A percentile compares a stretch with the other conserved stretches of the same genome.
Conservation (phyloP, 2,329 filamentous ascomycete genomes). For the Fusarium metavorans region DNA sequence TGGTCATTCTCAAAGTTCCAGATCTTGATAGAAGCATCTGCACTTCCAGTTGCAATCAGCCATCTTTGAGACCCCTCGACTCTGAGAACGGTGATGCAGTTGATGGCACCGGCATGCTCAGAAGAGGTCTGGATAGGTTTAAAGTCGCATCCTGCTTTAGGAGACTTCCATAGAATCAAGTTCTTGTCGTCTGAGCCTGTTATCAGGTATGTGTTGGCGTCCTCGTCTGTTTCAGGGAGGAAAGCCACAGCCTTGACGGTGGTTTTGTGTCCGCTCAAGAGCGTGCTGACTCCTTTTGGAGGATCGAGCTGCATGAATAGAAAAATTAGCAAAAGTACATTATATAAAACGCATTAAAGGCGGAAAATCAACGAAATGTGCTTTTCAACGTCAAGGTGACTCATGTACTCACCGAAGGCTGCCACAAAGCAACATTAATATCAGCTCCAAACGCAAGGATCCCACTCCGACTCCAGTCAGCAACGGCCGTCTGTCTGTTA, state of each 20-base stretch:
- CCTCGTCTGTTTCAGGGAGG: slow-evolving; percentile 63
- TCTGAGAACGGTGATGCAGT: slow-evolving; percentile 68
- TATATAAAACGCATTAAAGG: background rate
- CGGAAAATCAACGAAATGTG: background rate
- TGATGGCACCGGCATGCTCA: slow-evolving; percentile 81
- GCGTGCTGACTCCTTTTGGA: slow-evolving; percentile 69
- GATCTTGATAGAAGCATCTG: slow-evolving; percentile 78
- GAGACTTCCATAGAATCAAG: slow-evolving; percentile 76
- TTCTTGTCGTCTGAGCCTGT: slow-evolving; percentile 86
- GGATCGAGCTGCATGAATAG: slow-evolving; percentile 47
- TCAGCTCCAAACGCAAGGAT: slow-evolving; percentile 90
- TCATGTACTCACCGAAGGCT: slow-evolving; percentile 72
- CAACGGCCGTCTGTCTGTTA: slow-evolving; percentile 89
- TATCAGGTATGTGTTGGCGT: slow-evolving; percentile 70
- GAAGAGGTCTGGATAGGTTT: slow-evolving; percentile 64
- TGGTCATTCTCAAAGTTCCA: slow-evolving; percentile 73
- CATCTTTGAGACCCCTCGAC: slow-evolving; percentile 49
- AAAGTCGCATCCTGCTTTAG: slow-evolving; percentile 41
- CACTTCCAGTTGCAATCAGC: slow-evolving; percentile 81
- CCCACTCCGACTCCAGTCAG: slow-evolving; percentile 84
- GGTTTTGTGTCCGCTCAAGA: slow-evolving; percentile 82
- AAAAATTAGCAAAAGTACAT: slow-evolving; percentile 4
- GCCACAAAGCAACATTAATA: slow-evolving; percentile 90
- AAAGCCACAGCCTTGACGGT: slow-evolving; percentile 88
- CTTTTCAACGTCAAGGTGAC: slow-evolving; percentile 19